phyloP scores from a whole-genome alignment of 1,139 yeast species.

The Sugiyamaella neomexicana region DNA sequence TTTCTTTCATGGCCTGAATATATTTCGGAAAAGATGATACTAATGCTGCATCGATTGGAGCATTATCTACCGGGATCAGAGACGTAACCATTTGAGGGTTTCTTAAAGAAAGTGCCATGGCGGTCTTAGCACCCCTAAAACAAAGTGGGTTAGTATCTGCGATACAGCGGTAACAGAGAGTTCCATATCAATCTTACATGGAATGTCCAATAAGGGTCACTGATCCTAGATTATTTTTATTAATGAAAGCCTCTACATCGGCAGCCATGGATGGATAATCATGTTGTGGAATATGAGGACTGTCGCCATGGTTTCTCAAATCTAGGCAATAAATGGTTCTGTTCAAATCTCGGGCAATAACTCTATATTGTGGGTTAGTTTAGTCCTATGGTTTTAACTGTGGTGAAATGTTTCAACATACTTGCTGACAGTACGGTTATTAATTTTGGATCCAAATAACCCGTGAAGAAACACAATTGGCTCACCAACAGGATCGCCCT shows the following conservation, averaged over 20 bases:
- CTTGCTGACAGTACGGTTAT: slow-evolving; percentile 74
- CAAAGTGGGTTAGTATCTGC: not conserved
- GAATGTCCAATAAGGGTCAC: slow-evolving; percentile 88
- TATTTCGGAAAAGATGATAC: slow-evolving; percentile 65
- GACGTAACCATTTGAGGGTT: slow-evolving; percentile 63
- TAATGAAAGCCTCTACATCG: slow-evolving; percentile 74
- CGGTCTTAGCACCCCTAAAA: slow-evolving; percentile 82
- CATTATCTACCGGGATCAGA: slow-evolving; percentile 82
- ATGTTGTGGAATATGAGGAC: slow-evolving; percentile 70
- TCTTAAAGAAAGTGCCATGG: slow-evolving; percentile 80
- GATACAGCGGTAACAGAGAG: not conserved
- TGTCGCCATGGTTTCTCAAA: slow-evolving; percentile 87
- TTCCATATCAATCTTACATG: slow-evolving; percentile 46
- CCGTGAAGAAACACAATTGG: slow-evolving; percentile 87
- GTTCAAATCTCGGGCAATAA: slow-evolving; percentile 39
- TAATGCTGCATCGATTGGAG: slow-evolving; percentile 71
- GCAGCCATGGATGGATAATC: slow-evolving; percentile 82
- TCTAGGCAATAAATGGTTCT: slow-evolving; percentile 67
- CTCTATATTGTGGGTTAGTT: slow-evolving; percentile 20
- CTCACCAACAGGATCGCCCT: slow-evolving; percentile 23
- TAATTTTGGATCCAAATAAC: slow-evolving; percentile 76
- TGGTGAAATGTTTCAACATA: slow-evolving; percentile 22
- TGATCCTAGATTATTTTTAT: slow-evolving; percentile 47
- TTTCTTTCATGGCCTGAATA: slow-evolving; percentile 59
- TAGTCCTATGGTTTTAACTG: not conserved